Percentiles rank a stretch among this genome's conserved stretches.
Evolutionary conservation across 2,329 filamentous ascomycete species (phyloP).

Genomic region (Xylaria sp.): DNA sequence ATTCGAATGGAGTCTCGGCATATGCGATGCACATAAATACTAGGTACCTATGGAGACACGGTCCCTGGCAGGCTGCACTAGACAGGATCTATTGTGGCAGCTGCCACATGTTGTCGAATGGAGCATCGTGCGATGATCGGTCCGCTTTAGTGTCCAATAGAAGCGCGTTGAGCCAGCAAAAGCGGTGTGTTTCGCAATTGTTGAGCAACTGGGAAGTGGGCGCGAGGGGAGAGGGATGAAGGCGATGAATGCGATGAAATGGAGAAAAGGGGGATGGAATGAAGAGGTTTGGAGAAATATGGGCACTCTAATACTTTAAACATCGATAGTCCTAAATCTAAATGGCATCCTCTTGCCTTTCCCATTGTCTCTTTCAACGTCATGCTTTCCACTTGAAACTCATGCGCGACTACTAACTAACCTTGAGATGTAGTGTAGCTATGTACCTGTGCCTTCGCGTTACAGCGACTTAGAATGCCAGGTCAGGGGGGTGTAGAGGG

Average conservation of each 20-base stretch:
- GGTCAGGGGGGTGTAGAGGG: background rate
- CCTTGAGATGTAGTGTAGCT: background rate
- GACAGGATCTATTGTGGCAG: conserved; percentile 8
- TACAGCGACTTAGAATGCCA: background rate
- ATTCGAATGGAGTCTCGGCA: conserved; percentile 14
- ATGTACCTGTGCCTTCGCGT: background rate
- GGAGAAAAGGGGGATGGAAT: background rate
- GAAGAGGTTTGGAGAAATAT: background rate
- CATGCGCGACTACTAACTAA: conserved; percentile 7
- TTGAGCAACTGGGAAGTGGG: conserved; percentile 22
- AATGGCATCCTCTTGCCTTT: background rate
- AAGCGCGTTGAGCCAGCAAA: background rate
- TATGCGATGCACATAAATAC: conserved; percentile 10
- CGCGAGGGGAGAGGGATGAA: background rate
- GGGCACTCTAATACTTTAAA: background rate
- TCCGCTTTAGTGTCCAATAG: conserved; percentile 12
- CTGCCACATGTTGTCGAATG: conserved; percentile 32
- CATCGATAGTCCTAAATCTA: background rate
- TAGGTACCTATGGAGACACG: conserved; percentile 22
- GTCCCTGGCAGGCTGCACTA: conserved; percentile 10
- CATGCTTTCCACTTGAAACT: conserved; percentile 13
- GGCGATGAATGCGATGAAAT: background rate
- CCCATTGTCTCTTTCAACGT: conserved; percentile 1
- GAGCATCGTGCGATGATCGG: conserved; percentile 34
- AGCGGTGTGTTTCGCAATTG: conserved; percentile 39